A percentile compares a stretch with the other conserved stretches of the same genome.
phyloP scores from a whole-genome alignment of 345 rosid genomes.

The Erysimum cheiranthoides region DNA sequence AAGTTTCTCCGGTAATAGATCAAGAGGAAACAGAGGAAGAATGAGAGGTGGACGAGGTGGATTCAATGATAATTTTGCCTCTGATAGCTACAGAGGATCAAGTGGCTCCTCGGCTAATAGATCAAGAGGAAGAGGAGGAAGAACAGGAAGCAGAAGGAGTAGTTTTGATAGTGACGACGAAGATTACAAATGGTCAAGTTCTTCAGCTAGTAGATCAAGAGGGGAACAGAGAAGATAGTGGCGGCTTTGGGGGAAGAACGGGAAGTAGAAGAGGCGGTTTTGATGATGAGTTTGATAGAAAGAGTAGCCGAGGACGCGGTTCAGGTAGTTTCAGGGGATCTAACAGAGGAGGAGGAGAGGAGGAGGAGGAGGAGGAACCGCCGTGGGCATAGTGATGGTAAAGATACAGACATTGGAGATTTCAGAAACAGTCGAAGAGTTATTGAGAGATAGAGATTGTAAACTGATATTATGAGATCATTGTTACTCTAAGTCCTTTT shows the following conservation, averaged over 20 bases:
- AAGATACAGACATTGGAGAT: slow-evolving; percentile 40
- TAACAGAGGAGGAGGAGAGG: slow-evolving; percentile 43
- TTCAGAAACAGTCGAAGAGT: slow-evolving; percentile 49
- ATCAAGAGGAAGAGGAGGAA: slow-evolving; percentile 43
- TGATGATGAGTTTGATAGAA: slow-evolving; percentile 46
- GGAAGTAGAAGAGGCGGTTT: slow-evolving; percentile 47
- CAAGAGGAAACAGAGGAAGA: slow-evolving; percentile 44
- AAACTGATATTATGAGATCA: slow-evolving; percentile 15
- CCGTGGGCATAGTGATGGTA: slow-evolving; percentile 34
- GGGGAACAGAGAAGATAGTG: slow-evolving; percentile 40
- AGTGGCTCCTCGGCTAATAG: slow-evolving; percentile 36
- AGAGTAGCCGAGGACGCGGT: slow-evolving; percentile 44
- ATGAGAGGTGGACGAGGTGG: slow-evolving; percentile 44
- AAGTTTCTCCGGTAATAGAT: slow-evolving; percentile 40
- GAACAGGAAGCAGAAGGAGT: slow-evolving; percentile 36
- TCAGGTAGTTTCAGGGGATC: slow-evolving; percentile 41
- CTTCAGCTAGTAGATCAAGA: slow-evolving; percentile 37
- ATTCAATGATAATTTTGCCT: slow-evolving; percentile 39
- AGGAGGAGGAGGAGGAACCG: slow-evolving; percentile 33
- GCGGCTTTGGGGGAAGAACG: slow-evolving; percentile 48
- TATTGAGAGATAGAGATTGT: slow-evolving; percentile 43
- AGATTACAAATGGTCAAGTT: slow-evolving; percentile 39
- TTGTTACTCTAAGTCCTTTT: too few species aligned
- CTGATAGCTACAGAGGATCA: slow-evolving; percentile 36
- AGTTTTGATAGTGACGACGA: slow-evolving; percentile 36